Percentiles rank a stretch among this genome's conserved stretches.
These are phyloP conservation scores for Candida boleticola DNA, from an alignment of 805 yeast species.

Conservation along the genomic window DNA sequence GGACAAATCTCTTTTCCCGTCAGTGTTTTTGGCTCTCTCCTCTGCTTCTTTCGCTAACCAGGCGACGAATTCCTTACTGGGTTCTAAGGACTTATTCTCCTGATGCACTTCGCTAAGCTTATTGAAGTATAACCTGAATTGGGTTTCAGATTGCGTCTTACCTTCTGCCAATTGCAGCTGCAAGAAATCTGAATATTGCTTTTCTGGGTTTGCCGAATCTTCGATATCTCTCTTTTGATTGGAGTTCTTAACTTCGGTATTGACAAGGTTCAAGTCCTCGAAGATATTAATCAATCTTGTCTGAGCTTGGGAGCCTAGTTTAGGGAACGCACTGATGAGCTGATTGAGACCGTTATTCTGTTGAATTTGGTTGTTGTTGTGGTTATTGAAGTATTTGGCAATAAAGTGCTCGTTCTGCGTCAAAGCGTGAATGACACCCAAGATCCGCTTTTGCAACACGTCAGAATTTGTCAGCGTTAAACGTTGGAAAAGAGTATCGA, in stretches of 20 bases:
- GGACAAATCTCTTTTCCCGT: constrained; percentile 24
- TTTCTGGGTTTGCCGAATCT: constrained; percentile 20
- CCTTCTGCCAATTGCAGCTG: constrained; percentile 30
- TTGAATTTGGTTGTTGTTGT: not conserved
- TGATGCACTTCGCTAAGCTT: constrained; percentile 33
- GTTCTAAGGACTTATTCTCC: constrained; percentile 21
- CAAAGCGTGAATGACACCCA: constrained; percentile 53
- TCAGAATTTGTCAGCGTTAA: constrained; percentile 21
- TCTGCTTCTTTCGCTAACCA: constrained; percentile 57
- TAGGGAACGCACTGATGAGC: constrained; percentile 26
- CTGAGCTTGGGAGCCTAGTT: constrained; percentile 27
- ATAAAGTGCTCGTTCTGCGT: constrained; percentile 35
- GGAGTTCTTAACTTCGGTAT: constrained; percentile 3
- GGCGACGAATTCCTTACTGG: constrained; percentile 46
- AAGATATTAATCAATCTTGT: constrained; percentile 45
- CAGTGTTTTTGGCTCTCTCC: constrained; percentile 17
- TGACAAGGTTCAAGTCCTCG: constrained; percentile 37
- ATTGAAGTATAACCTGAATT: constrained; percentile 40
- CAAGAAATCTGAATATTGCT: constrained; percentile 32
- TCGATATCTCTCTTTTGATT: constrained; percentile 17
- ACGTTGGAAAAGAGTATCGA: constrained; percentile 18
- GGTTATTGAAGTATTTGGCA: constrained; percentile 20
- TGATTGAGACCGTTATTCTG: constrained; percentile 19
- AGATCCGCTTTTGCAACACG: constrained; percentile 42
- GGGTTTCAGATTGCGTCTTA: constrained; percentile 28